phyloP scores from a whole-genome alignment of 2,329 filamentous ascomycete species.

The Kalmusia sp. region DNA sequence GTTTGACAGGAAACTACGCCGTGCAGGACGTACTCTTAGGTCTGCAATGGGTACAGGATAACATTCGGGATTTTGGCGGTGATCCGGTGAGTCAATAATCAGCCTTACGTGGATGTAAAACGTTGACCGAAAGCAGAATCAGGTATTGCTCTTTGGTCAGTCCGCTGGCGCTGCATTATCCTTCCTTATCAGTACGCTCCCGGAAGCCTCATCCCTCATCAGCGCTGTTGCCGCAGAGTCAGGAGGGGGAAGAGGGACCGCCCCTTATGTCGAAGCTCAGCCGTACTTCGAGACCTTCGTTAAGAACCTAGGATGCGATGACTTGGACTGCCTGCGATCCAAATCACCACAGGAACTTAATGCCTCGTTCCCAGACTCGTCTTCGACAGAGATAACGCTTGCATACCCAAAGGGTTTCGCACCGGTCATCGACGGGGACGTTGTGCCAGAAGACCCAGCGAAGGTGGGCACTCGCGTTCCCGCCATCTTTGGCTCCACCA shows the following conservation, averaged over 20 bases:
- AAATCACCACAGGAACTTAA: neutral
- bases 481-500: conserved; percentile 2
- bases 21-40: neutral
- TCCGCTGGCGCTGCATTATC: conserved; percentile 1
- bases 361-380: neutral
- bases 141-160: conserved; percentile 1
- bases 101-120: neutral
- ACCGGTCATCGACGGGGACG: neutral
- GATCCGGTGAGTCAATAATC: neutral
- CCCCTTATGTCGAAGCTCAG: neutral
- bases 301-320: neutral
- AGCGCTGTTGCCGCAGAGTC: neutral
- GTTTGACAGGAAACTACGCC: neutral
- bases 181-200: neutral
- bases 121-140: neutral
- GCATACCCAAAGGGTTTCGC: neutral
- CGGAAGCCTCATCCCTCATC: conserved; percentile 2
- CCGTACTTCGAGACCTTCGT: neutral
- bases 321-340: neutral
- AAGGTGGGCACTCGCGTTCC: conserved; percentile 1
- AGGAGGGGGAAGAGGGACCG: neutral
- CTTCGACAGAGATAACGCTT: neutral
- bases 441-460: neutral
- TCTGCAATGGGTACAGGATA: conserved; percentile 1
- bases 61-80: conserved; percentile 1